phyloP scores from a whole-genome alignment of 345 rosid species.

The Barbarea vulgaris region DNA sequence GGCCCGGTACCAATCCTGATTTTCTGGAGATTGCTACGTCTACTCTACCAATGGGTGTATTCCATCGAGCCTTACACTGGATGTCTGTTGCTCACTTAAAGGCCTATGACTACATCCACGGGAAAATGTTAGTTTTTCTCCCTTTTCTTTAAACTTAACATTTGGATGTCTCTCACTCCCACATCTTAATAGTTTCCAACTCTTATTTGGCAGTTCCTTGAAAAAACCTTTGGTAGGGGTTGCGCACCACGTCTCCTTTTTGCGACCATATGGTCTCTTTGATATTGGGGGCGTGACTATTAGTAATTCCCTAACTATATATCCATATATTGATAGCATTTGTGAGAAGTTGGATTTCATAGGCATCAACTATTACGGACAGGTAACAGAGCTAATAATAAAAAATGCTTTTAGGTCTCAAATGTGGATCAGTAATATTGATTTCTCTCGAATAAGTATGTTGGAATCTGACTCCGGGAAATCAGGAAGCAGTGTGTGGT shows the following conservation, averaged over 20 bases:
- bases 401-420: neutral
- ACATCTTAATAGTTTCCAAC: constrained; percentile 11
- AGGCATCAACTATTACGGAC: constrained; percentile 97
- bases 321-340: constrained; percentile 77
- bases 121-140: constrained; percentile 48
- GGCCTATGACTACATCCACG: constrained; percentile 85
- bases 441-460: constrained; percentile 3
- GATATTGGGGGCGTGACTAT: constrained; percentile 77
- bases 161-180: neutral
- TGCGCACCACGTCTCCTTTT: constrained; percentile 92
- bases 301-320: constrained; percentile 74
- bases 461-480: constrained; percentile 25
- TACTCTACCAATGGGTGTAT: constrained; percentile 88
- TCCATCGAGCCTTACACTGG: constrained; percentile 81
- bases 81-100: constrained; percentile 79
- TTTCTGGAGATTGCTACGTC: constrained; percentile 87
- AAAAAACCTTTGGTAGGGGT: constrained; percentile 62
- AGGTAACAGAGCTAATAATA: constrained; percentile 48
- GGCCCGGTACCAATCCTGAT: constrained; percentile 98
- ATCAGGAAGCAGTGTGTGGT: constrained; percentile 86
- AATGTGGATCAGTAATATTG: constrained; percentile 1
- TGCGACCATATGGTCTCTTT: constrained; percentile 89
- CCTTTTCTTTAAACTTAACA: neutral
- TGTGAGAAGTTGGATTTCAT: constrained; percentile 76
- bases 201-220: constrained; percentile 34